Evolutionary conservation across 108 stramenopile species (phyloP), one percentile per base, ranked within the genome.

Genomic region (Fragilariopsis cylindrus): DNA sequence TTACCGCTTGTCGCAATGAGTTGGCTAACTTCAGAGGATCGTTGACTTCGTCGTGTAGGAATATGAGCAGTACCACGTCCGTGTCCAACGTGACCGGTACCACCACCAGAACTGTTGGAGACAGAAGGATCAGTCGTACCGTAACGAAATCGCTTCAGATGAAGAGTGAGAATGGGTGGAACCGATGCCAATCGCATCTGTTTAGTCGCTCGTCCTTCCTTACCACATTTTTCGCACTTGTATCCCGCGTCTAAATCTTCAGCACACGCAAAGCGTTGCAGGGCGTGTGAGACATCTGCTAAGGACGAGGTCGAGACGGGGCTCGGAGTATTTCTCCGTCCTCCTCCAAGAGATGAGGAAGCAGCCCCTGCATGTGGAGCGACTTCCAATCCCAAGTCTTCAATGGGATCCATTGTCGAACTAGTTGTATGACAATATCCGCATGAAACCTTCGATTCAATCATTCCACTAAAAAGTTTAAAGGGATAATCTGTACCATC

Each of bases 361-460:
- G 85, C 60, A 3, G 81, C 74, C 13, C 73, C 74, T 19, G 76
- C 64, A 12, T 44, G 13, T 13, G 67, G 85, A 7, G 88, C 67
- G 21, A 92, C 90, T 80, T 95, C 94, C 55, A 95, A 69, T 16
- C 94, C 94, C 69, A 95, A 87, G 79, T 95, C 94, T 84, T 95
- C 94, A 74, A 95, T 92, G 46, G 94, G 94, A 67, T 95, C 94
- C 58, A 89, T 82, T 49, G 85, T 95, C 52, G 86, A 84, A 66
- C 85, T 89, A 0, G 81, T 78, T 4, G 84, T 73, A 12, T 75
- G 60, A 62, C 94, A 95, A 8, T 87, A 83, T 19, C 73, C 85
- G 58, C 94, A 95, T 7, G 78, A 87, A 39, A 95, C 94, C 54
- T 85, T 89, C 9, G 92, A 92, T 76, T 95, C 92, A 1, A 95